Evolutionary conservation across 192 early-diverging fungal genomes (phyloP), one percentile per base, ranked within the genome.

Genomic region (Mortierella antarctica): DNA sequence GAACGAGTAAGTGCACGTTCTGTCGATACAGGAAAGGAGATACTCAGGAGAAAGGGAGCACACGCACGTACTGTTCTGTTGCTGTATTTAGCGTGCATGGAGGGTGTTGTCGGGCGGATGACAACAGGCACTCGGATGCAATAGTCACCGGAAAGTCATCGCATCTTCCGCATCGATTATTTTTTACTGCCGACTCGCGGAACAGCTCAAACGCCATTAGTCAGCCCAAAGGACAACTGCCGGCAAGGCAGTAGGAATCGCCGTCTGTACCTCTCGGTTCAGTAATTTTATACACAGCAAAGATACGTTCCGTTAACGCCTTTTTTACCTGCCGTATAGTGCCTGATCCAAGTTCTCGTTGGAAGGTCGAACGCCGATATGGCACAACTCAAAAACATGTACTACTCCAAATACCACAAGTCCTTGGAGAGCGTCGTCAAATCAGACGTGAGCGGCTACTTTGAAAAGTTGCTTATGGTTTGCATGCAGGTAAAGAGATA

Each of bases 301-400:
- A 21, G 44, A 48, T 48, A 62, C 61, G 5, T 20, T 49, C 48
- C 46, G 50, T 12, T 51, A 51, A 51, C 8, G 18, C 42, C 59
- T 56, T 62, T 63, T 56, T 46, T 62, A 40, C 15, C 50, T 3
- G 2, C 42, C 3, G 18, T 54, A 12, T 68, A 80, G 76, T 80
- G 76, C 49, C 20, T 80, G 57, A 80, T 80, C 15, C 76, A 80
- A 20, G 58, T 71, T 21, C 65, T 80, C 17, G 47, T 80, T 14
- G 76, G 76, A 62, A 52, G 76, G 51, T 57, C 69, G 7, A 80
- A 80, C 21, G 63, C 70, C 40, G 76, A 80, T n/a, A 80, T 80
- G 76, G 69, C 69, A 7, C 76, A 80, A 48, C 69, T 80, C 47
- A 71, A 67, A 54, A 57, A 42, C n/a, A 67, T 67, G 45, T 80